phyloP scores from a whole-genome alignment of 2,329 filamentous ascomycete genomes.

The Endothia cerciana region DNA sequence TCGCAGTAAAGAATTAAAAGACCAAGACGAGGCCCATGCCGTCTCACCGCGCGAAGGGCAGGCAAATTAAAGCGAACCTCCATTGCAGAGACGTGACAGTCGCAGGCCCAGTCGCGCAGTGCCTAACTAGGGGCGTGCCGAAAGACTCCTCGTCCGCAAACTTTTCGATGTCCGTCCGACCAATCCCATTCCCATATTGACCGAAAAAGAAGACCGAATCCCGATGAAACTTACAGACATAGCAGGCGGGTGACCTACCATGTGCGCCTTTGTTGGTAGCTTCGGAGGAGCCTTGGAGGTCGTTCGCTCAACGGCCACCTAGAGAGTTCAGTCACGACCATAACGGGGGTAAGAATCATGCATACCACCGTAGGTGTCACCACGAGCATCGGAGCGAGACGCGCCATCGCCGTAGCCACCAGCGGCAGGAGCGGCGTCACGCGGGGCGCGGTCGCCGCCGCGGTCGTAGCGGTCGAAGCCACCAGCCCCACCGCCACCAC shows the following conservation, averaged over 20 bases:
- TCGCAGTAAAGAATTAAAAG: conserved; percentile 22
- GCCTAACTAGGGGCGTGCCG: conserved; percentile 30
- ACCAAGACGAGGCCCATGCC: conserved; percentile 24
- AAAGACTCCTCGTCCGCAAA: conserved; percentile 28
- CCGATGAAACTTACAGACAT: conserved; percentile 23
- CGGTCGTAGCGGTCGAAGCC: conserved; percentile 24
- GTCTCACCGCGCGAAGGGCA: conserved; percentile 26
- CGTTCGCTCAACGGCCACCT: conserved; percentile 29
- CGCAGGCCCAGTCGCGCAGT: conserved; percentile 30
- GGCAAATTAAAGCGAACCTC: conserved; percentile 26
- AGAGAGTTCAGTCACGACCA: conserved; percentile 29
- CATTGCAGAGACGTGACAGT: conserved; percentile 26
- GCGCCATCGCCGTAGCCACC: conserved; percentile 36
- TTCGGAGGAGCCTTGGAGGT: conserved; percentile 17
- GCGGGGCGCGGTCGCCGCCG: conserved; percentile 34
- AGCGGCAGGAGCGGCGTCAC: conserved; percentile 35
- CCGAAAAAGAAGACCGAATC: conserved; percentile 27
- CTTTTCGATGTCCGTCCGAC: conserved; percentile 28
- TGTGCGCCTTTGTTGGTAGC: conserved; percentile 13
- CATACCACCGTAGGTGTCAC: conserved; percentile 38
- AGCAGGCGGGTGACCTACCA: conserved; percentile 26
- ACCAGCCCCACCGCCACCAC: conserved; percentile 22
- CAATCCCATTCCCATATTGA: conserved; percentile 25
- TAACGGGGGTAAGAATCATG: conserved; percentile 24
- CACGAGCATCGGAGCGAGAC: conserved; percentile 35